Evolutionary conservation across 2,329 filamentous ascomycete genomes (phyloP).

Genomic region (Colletotrichum paranaense): DNA sequence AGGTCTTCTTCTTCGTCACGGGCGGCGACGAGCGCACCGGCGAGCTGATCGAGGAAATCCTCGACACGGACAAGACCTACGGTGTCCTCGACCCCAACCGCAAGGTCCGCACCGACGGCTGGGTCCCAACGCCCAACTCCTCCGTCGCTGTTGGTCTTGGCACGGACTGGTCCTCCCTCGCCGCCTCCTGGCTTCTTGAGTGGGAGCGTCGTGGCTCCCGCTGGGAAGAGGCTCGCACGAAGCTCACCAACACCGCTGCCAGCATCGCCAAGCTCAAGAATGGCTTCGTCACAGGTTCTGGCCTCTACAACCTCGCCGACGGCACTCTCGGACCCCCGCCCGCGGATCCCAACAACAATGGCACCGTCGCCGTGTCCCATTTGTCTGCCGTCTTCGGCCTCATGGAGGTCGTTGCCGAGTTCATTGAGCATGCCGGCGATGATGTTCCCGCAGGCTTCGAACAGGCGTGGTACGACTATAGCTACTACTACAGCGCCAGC

Average conservation of each 20-base stretch:
- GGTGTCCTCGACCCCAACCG: slow-evolving; percentile 65
- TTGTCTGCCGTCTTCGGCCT: slow-evolving; percentile 69
- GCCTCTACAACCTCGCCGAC: slow-evolving; percentile 60
- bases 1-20: slow-evolving; percentile 65
- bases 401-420: slow-evolving; percentile 66
- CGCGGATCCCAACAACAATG: slow-evolving; percentile 62
- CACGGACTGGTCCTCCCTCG: slow-evolving; percentile 69
- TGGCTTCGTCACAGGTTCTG: slow-evolving; percentile 68
- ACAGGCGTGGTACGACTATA: slow-evolving; percentile 69
- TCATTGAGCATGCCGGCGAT: slow-evolving; percentile 60
- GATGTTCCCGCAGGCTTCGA: slow-evolving; percentile 61
- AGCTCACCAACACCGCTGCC: slow-evolving; percentile 58
- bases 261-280: slow-evolving; percentile 67
- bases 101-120: slow-evolving; percentile 67
- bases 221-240: slow-evolving; percentile 63
- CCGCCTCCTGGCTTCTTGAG: slow-evolving; percentile 68
- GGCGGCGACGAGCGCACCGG: slow-evolving; percentile 69
- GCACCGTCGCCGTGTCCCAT: slow-evolving; percentile 64
- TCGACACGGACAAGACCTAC: slow-evolving; percentile 65
- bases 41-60: slow-evolving; percentile 61
- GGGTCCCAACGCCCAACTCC: slow-evolving; percentile 54
- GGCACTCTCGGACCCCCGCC: slow-evolving; percentile 64
- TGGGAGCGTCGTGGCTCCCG: slow-evolving; percentile 67
- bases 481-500: slow-evolving; percentile 65
- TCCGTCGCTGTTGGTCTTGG: slow-evolving; percentile 63